Conservation (phyloP, 1,139 yeast species). For the Kurtzmaniella natalensis region DNA sequence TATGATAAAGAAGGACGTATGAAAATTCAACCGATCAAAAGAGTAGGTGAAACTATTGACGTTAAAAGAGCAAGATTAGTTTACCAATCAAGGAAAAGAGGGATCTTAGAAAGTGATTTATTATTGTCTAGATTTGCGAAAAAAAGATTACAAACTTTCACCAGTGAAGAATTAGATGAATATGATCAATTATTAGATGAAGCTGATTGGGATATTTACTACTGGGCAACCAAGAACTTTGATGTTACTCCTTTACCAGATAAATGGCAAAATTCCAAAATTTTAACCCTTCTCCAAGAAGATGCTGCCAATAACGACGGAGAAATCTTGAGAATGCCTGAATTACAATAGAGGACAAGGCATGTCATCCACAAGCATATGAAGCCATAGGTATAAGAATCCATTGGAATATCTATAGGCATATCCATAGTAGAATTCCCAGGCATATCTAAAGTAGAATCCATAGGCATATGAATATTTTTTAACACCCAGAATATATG, state of each 20-base stretch:
- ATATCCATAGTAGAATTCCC: no score
- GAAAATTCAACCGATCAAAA: slow-evolving; percentile 69
- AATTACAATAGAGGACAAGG: slow-evolving; percentile 25
- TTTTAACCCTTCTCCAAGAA: slow-evolving; percentile 65
- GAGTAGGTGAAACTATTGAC: slow-evolving; percentile 71
- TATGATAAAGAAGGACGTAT: slow-evolving; percentile 33
- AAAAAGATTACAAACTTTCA: slow-evolving; percentile 56
- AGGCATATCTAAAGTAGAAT: no score
- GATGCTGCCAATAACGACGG: slow-evolving; percentile 69
- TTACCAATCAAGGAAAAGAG: slow-evolving; percentile 93
- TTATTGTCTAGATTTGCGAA: slow-evolving; percentile 83
- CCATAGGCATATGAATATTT: no score
- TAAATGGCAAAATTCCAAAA: slow-evolving; percentile 65
- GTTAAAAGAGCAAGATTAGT: slow-evolving; percentile 79
- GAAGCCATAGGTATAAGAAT: no score
- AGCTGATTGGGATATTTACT: slow-evolving; percentile 97
- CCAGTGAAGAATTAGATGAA: slow-evolving; percentile 70
- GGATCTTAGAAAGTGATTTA: slow-evolving; percentile 89
- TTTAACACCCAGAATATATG: no score
- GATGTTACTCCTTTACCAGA: slow-evolving; percentile 83
- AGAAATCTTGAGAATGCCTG: slow-evolving; percentile 85
- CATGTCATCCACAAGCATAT: no score
- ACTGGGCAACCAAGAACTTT: slow-evolving; percentile 90
- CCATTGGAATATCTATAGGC: no score
- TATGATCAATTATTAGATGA: slow-evolving; percentile 85